Evolutionary conservation across 768 basidiomycete species (phyloP).

Genomic region (Trametes elegans): DNA sequence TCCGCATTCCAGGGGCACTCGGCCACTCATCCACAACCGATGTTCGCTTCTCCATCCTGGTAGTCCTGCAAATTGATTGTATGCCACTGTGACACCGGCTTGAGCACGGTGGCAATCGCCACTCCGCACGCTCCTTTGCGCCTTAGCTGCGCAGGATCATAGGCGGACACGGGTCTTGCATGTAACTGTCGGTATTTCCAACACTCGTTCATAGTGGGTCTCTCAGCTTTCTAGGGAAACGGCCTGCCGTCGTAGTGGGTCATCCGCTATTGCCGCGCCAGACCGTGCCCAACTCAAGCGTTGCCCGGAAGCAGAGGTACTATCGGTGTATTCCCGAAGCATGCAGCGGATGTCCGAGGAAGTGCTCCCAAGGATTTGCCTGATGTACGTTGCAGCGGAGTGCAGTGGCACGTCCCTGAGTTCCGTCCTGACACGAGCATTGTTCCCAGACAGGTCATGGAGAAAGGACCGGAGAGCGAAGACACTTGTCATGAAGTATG

Average conservation of each 20-base stretch:
- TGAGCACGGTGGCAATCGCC: no score
- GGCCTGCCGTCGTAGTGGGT: no score
- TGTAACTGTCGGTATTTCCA: no score
- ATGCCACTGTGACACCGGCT: no score
- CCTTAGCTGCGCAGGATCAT: no score
- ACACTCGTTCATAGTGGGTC: no score
- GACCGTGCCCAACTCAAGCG: conserved; percentile 1
- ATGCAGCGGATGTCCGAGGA: conserved; percentile 14
- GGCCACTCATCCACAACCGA: no score
- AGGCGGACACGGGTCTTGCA: no score
- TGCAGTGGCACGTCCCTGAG: conserved; percentile 5
- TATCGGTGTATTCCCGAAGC: not conserved
- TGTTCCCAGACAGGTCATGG: not conserved
- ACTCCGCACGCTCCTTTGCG: not conserved
- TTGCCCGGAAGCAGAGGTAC: not conserved
- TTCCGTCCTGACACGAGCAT: not conserved
- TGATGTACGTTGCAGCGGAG: not conserved
- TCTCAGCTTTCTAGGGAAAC: no score
- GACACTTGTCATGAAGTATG: not conserved
- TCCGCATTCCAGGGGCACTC: no score
- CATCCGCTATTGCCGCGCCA: not conserved
- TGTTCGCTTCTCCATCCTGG: no score
- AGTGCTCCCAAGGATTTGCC: not conserved
- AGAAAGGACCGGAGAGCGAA: not conserved
- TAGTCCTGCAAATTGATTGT: no score